These are phyloP conservation scores for Yamadazyma sp. DNA, from an alignment of 1,139 yeast species.

Conservation along the genomic window DNA sequence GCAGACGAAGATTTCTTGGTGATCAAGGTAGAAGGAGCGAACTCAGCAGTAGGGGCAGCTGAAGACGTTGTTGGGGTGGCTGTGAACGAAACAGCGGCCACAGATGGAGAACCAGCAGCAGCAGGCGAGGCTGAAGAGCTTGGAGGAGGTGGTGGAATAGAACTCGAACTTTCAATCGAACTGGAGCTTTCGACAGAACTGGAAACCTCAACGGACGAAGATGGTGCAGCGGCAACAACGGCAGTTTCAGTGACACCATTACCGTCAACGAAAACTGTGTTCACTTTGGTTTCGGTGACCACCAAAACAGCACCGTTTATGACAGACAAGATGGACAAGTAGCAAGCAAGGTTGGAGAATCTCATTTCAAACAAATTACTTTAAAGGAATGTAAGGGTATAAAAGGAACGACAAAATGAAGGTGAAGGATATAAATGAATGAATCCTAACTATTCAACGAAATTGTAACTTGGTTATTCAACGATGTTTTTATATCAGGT, in stretches of 20 bases:
- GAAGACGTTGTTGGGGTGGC: too few relatives aligned
- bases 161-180: not conserved
- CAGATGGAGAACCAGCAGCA: not conserved
- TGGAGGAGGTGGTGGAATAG: not conserved
- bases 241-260: constrained; percentile 5
- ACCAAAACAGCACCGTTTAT: constrained; percentile 16
- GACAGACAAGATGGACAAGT: constrained; percentile 17
- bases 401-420: constrained; percentile 1
- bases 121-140: not conserved
- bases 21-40: constrained; percentile 2
- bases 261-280: constrained; percentile 18
- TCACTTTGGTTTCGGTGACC: constrained; percentile 19
- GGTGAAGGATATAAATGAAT: constrained; percentile 3
- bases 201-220: constrained; percentile 3
- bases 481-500: not conserved
- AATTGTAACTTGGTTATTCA: not conserved
- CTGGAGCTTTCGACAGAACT: constrained; percentile 4
- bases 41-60: constrained; percentile 6
- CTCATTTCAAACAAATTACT: constrained; percentile 15
- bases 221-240: constrained; percentile 5
- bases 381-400: constrained; percentile 2
- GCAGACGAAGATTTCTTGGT: constrained; percentile 3
- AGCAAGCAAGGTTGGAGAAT: constrained; percentile 18
- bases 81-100: too few relatives aligned
- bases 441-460: not conserved